Evolutionary conservation across 148 eudicot species (phyloP).

Genomic region (Diospyros kaki): DNA sequence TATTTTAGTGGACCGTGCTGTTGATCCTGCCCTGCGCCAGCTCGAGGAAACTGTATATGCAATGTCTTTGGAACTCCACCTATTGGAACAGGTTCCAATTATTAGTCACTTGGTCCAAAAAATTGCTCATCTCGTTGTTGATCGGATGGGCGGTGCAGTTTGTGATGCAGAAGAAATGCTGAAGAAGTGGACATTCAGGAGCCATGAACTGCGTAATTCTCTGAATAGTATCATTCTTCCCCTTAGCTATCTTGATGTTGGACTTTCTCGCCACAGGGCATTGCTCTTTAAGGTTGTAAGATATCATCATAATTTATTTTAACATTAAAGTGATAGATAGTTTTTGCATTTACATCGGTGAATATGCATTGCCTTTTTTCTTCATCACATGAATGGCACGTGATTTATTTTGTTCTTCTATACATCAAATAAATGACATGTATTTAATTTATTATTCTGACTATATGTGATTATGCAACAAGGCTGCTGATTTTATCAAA

Average conservation of each 20-base stretch:
- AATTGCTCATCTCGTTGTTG: conserved; percentile 75
- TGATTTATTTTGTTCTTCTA: neutral
- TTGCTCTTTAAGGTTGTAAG: conserved; percentile 79
- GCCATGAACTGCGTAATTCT: conserved; percentile 53
- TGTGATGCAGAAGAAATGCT: conserved; percentile 72
- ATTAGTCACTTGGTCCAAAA: conserved; percentile 56
- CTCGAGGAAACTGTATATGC: conserved; percentile 72
- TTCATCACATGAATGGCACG: neutral
- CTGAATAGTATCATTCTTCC: conserved; percentile 71
- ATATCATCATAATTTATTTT: neutral
- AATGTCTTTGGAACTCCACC: conserved; percentile 43
- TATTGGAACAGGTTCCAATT: conserved; percentile 38
- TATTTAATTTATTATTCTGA: neutral
- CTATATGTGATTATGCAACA: neutral
- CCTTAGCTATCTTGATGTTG: conserved; percentile 85
- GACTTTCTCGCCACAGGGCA: conserved; percentile 95
- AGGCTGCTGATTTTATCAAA: neutral
- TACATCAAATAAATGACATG: neutral
- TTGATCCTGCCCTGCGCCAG: conserved; percentile 58
- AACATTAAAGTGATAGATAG: neutral
- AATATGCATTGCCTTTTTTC: neutral
- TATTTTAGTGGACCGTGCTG: conserved; percentile 60
- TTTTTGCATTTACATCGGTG: neutral
- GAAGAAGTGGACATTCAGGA: conserved; percentile 69
- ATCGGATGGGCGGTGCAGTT: conserved; percentile 90